A percentile compares a stretch with the other conserved stretches of the same genome.
Evolutionary conservation across 129 eudicot species (phyloP).

Genomic region (Saussurea involucrata): DNA sequence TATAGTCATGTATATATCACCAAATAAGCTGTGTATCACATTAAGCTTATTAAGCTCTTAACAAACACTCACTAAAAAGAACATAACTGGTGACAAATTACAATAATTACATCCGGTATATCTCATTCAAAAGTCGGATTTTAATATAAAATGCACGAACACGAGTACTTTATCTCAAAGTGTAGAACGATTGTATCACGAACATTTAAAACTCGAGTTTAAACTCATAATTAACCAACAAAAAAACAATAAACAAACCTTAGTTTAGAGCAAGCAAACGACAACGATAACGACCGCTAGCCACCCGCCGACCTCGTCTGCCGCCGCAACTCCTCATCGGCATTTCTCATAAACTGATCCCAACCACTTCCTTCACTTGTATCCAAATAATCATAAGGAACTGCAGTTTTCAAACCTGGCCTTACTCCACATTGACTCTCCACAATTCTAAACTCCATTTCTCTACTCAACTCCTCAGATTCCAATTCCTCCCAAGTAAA

Average conservation of each 20-base stretch:
- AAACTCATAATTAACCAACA: neutral
- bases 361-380: slow-evolving; percentile 94
- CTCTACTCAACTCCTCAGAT: neutral
- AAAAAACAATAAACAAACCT: neutral
- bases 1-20: no score
- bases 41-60: no score
- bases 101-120: neutral
- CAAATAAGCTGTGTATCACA: no score
- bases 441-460: slow-evolving; percentile 58
- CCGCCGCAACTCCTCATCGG: slow-evolving; percentile 57
- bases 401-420: slow-evolving; percentile 93
- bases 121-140: neutral
- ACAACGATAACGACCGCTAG: slow-evolving; percentile 4
- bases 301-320: slow-evolving; percentile 52
- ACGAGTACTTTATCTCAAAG: neutral
- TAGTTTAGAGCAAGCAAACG: neutral
- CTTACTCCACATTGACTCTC: slow-evolving; percentile 76
- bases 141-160: neutral
- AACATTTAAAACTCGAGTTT: neutral
- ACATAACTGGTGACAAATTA: no score
- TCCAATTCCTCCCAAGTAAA: slow-evolving; percentile 84
- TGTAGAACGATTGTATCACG: neutral
- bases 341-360: slow-evolving; percentile 86
- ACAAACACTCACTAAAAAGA: neutral
- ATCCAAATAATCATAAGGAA: slow-evolving; percentile 93